These are phyloP conservation scores for Paxillus ammoniavirescens DNA, from an alignment of 768 basidiomycete genomes.

Conservation along the genomic window DNA sequence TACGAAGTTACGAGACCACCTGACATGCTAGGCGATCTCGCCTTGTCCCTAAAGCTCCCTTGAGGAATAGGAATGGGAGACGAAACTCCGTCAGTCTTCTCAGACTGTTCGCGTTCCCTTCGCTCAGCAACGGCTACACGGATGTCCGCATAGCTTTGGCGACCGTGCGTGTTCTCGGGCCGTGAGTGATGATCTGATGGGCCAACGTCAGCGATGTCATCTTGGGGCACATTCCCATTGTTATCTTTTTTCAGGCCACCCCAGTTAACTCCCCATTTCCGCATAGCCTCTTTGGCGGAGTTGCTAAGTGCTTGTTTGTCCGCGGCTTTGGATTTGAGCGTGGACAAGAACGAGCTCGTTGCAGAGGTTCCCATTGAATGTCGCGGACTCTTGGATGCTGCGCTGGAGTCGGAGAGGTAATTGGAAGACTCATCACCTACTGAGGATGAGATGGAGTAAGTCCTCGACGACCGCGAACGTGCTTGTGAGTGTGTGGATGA, in stretches of 20 bases:
- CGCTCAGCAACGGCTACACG: constrained; percentile 74
- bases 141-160: constrained; percentile 70
- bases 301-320: constrained; percentile 88
- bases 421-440: constrained; percentile 25
- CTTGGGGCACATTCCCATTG: constrained; percentile 27
- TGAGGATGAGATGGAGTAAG: constrained; percentile 36
- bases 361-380: constrained; percentile 40
- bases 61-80: constrained; percentile 37
- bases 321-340: constrained; percentile 68
- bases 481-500: constrained; percentile 44
- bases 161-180: constrained; percentile 39
- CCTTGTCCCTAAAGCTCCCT: constrained; percentile 22
- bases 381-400: constrained; percentile 34
- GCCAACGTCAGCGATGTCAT: constrained; percentile 44
- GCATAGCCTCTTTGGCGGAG: constrained; percentile 84
- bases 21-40: constrained; percentile 26
- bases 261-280: constrained; percentile 91
- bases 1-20: constrained; percentile 20
- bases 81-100: constrained; percentile 15
- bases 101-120: constrained; percentile 43
- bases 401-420: constrained; percentile 33
- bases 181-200: constrained; percentile 35
- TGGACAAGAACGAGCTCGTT: constrained; percentile 68
- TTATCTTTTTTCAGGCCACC: constrained; percentile 57
- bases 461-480: constrained; percentile 32